Evolutionary conservation across 176 grass and related monocot genomes (phyloP).

Genomic region (Carex littledalei): DNA sequence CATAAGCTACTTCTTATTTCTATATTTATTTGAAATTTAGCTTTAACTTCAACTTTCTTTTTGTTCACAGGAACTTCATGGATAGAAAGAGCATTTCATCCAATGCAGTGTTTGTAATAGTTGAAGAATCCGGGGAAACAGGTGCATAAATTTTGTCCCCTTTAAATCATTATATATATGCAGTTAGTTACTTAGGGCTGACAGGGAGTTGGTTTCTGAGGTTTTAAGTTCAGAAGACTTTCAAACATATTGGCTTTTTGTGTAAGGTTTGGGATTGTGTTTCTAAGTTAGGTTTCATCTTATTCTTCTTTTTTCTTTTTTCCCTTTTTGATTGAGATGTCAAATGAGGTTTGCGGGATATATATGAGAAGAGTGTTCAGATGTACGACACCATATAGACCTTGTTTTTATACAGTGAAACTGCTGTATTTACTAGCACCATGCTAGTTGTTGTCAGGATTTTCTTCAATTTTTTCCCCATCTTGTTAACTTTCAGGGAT

Average conservation of each 20-base stretch:
- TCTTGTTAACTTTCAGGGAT: slow-evolving; percentile 39
- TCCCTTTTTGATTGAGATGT: slow-evolving; percentile 57
- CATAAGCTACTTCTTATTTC: not conserved
- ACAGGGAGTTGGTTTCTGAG: slow-evolving; percentile 50
- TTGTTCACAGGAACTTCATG: slow-evolving; percentile 42
- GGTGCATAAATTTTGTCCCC: slow-evolving; percentile 51
- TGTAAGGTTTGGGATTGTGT: slow-evolving; percentile 73
- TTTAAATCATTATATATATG: slow-evolving; percentile 58
- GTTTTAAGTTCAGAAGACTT: slow-evolving; percentile 47
- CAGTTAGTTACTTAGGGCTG: slow-evolving; percentile 65
- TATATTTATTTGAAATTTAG: not conserved
- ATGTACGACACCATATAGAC: slow-evolving; percentile 48
- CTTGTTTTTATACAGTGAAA: slow-evolving; percentile 37
- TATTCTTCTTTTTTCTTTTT: slow-evolving; percentile 24
- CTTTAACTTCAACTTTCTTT: not conserved
- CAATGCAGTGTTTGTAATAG: slow-evolving; percentile 59
- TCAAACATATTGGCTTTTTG: slow-evolving; percentile 45
- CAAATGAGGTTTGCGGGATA: slow-evolving; percentile 71
- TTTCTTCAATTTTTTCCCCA: slow-evolving; percentile 21
- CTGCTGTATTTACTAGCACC: slow-evolving; percentile 40
- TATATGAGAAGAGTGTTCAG: slow-evolving; percentile 69
- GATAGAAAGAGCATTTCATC: slow-evolving; percentile 68
- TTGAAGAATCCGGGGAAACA: slow-evolving; percentile 46
- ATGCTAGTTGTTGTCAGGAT: slow-evolving; percentile 53
- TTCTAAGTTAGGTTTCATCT: slow-evolving; percentile 53